Conservation (phyloP, 2,329 filamentous ascomycete genomes). For the Aulographum hederae region DNA sequence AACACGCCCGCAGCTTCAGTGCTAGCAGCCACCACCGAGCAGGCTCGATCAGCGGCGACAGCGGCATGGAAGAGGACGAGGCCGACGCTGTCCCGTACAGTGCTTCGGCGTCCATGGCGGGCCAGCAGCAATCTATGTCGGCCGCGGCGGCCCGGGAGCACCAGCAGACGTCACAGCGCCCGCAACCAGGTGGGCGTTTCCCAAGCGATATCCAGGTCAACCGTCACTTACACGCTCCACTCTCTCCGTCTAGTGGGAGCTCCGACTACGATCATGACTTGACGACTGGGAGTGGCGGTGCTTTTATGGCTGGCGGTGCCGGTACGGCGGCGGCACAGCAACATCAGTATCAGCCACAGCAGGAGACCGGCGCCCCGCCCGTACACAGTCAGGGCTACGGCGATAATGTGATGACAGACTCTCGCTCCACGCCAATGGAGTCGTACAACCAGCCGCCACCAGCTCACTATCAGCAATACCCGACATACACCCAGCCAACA, state of each 20-base stretch:
- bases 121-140: conserved; percentile 14
- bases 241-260: conserved; percentile 67
- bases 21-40: conserved; percentile 36
- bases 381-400: background rate
- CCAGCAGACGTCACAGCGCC: conserved; percentile 36
- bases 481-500: background rate
- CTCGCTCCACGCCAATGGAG: background rate
- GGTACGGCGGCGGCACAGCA: conserved; percentile 1
- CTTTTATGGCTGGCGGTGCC: conserved; percentile 11
- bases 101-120: conserved; percentile 10
- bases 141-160: background rate
- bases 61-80: conserved; percentile 58
- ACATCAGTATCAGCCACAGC: background rate
- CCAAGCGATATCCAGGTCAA: conserved; percentile 84
- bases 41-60: conserved; percentile 45
- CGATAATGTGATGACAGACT: background rate
- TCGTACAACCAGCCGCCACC: background rate
- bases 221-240: conserved; percentile 62
- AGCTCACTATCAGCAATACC: background rate
- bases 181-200: conserved; percentile 88
- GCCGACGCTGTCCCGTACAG: conserved; percentile 48
- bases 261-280: conserved; percentile 44
- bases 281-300: conserved; percentile 20
- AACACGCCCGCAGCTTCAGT: conserved; percentile 62
- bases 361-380: background rate